Base-by-base conservation (phyloP, 768 basidiomycete genomes). In the Lactarius trivialis region DNA sequence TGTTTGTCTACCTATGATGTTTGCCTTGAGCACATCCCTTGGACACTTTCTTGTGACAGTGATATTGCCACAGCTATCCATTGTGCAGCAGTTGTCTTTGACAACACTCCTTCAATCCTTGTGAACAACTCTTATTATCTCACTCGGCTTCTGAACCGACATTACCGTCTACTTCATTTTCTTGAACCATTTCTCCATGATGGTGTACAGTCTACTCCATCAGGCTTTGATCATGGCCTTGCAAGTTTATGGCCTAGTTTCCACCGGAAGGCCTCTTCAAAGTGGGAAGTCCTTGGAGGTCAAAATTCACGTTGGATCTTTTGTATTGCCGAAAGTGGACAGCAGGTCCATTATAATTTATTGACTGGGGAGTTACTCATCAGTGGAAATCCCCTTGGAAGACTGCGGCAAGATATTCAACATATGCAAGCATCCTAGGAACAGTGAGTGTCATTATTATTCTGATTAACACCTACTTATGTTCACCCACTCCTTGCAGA, bases 381-480 rank as follows among this genome's bases (percentile, higher is more conserved):
- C 21, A 7, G 28, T 30, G 60, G 54, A 14, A 56, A 33, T 2
- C 60, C 43, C 7, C n/a, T 61, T 12, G 60, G 55, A 36, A 55
- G 55, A 36, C 60, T 60, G 32, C 60, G 53, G 1, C 14, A 19
- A 30, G 60, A 54, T 9, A 43, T 60, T 7, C 53, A 1, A 34
- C 33, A 5, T 60, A 61, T n/a, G n/a, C 45, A 5, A 55, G 60
- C 24, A 2, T 61, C 7, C 49, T 61, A 5, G 55, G 60, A 19
- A 5, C 33, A 7, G 60, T 61, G 41, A 33, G 60, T 32, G 8
- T 33, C 12, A 26, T 34, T 5, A 14, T n/a, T n/a, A n/a, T n/a
- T n/a, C n/a, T n/a, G n/a, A n/a, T n/a, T n/a, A n/a, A n/a, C n/a
- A n/a, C n/a, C n/a, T n/a, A n/a, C n/a, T n/a, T n/a, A n/a, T n/a